These are phyloP conservation scores for Umbelopsis sp. DNA, from an alignment of 371 early-diverging fungal species.

Conservation along the genomic window DNA sequence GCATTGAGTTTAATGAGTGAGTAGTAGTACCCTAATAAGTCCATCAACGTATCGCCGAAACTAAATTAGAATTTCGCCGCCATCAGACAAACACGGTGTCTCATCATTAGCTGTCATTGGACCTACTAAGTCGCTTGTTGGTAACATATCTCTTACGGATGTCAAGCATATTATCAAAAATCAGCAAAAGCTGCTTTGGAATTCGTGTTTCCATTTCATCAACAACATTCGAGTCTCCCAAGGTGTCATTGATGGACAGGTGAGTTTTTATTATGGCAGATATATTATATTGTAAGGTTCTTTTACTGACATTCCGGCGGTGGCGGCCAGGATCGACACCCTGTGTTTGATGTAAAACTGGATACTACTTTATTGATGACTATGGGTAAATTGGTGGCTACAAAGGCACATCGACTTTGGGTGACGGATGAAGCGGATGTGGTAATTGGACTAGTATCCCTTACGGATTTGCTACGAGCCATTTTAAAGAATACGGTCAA, in stretches of 20 bases:
- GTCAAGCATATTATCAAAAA: conserved; percentile 30
- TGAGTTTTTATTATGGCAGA: conserved; percentile 15
- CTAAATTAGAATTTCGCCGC: too few relatives aligned
- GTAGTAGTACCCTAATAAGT: neutral
- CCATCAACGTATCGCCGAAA: too few relatives aligned
- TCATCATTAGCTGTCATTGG: conserved; percentile 53
- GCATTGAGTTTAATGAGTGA: conserved; percentile 46
- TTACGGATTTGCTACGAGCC: conserved; percentile 74
- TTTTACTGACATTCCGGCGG: too few relatives aligned
- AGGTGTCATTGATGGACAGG: conserved; percentile 56
- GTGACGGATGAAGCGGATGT: conserved; percentile 61
- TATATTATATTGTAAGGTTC: neutral
- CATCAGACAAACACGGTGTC: conserved; percentile 38
- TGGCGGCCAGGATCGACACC: conserved; percentile 62
- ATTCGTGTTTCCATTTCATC: conserved; percentile 57
- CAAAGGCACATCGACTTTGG: conserved; percentile 85
- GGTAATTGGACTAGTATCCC: conserved; percentile 69
- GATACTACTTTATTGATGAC: conserved; percentile 71
- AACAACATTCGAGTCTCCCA: conserved; percentile 47
- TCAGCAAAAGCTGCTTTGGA: conserved; percentile 41
- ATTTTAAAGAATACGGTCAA: conserved; percentile 32
- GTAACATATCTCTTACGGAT: conserved; percentile 55
- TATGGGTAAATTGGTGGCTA: conserved; percentile 78
- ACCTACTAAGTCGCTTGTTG: conserved; percentile 40
- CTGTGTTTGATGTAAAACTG: conserved; percentile 78